These are phyloP conservation scores for Phaffia rhodozyma DNA, from an alignment of 1,284 basidiomycete species.

Conservation along the genomic window DNA sequence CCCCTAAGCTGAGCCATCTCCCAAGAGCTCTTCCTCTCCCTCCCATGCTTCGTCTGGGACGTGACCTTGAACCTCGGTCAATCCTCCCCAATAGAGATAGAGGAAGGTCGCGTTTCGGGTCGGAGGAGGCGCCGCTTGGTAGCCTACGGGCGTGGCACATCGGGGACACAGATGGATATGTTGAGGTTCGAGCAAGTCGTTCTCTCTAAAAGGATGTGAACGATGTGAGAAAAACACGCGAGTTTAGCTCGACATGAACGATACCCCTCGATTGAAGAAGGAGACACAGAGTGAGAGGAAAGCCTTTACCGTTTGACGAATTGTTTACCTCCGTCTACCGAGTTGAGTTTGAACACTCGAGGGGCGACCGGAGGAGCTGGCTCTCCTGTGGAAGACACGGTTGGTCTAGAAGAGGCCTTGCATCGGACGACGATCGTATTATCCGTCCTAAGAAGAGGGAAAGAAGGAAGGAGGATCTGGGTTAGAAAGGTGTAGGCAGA, in stretches of 20 bases:
- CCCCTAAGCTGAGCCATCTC: not conserved
- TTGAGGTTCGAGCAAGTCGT: slow-evolving; percentile 28
- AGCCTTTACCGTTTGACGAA: slow-evolving; percentile 28
- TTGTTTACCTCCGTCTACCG: slow-evolving; percentile 28
- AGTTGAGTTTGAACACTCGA: slow-evolving; percentile 37
- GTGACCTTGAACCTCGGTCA: slow-evolving; percentile 36
- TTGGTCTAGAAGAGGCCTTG: slow-evolving; percentile 1
- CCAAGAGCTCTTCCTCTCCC: slow-evolving; percentile 26
- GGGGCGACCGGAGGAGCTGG: slow-evolving; percentile 20
- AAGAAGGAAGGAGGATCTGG: too few species aligned
- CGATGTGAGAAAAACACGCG: not conserved
- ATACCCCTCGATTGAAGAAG: not conserved
- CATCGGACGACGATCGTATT: slow-evolving; percentile 10
- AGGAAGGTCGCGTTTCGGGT: slow-evolving; percentile 30
- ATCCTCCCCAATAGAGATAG: slow-evolving; percentile 32
- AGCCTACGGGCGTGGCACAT: slow-evolving; percentile 34
- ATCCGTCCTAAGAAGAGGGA: not conserved
- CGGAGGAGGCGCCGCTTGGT: slow-evolving; percentile 32
- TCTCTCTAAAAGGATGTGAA: not conserved
- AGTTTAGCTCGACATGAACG: not conserved
- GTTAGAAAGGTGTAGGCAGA: not conserved
- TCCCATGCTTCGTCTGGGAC: slow-evolving; percentile 36
- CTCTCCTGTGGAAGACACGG: not conserved
- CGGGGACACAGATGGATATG: slow-evolving; percentile 31
- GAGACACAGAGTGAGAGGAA: not conserved